phyloP scores from a whole-genome alignment of 1,284 basidiomycete genomes.

The Moesziomyces aphidis region DNA sequence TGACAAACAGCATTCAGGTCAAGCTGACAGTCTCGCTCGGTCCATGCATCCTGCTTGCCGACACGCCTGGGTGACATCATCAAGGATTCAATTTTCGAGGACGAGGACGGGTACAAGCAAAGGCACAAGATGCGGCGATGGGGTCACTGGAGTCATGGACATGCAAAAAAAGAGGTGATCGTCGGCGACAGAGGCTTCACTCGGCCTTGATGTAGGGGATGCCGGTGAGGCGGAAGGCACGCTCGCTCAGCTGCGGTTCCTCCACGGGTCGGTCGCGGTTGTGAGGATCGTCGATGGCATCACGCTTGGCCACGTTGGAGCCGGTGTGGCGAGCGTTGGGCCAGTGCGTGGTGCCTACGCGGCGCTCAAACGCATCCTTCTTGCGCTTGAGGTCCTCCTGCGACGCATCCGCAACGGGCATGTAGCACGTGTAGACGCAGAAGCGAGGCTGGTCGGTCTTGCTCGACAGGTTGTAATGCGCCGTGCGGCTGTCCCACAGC shows the following conservation, averaged over 20 bases:
- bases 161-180: too few species aligned
- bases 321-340: slow-evolving; percentile 16
- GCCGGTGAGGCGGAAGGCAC: slow-evolving; percentile 15
- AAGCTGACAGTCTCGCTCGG: too few species aligned
- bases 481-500: slow-evolving; percentile 67
- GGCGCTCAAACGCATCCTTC: slow-evolving; percentile 32
- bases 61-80: too few species aligned
- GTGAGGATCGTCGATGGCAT: slow-evolving; percentile 10
- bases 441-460: slow-evolving; percentile 24
- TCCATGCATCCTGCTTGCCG: too few species aligned
- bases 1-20: too few species aligned
- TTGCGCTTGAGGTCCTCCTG: slow-evolving; percentile 27
- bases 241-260: slow-evolving; percentile 19
- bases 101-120: not conserved
- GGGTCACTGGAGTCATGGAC: too few species aligned
- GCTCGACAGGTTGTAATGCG: slow-evolving; percentile 31
- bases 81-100: too few species aligned
- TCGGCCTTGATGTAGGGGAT: slow-evolving; percentile 24
- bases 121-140: not conserved
- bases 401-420: slow-evolving; percentile 18
- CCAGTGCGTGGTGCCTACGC: slow-evolving; percentile 18
- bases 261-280: slow-evolving; percentile 21
- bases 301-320: slow-evolving; percentile 11
- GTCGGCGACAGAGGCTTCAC: not conserved
- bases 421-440: slow-evolving; percentile 25